A percentile compares a stretch with the other conserved stretches of the same genome.
phyloP scores from a whole-genome alignment of 2,329 filamentous ascomycete genomes.

The Cladosporium phlei region DNA sequence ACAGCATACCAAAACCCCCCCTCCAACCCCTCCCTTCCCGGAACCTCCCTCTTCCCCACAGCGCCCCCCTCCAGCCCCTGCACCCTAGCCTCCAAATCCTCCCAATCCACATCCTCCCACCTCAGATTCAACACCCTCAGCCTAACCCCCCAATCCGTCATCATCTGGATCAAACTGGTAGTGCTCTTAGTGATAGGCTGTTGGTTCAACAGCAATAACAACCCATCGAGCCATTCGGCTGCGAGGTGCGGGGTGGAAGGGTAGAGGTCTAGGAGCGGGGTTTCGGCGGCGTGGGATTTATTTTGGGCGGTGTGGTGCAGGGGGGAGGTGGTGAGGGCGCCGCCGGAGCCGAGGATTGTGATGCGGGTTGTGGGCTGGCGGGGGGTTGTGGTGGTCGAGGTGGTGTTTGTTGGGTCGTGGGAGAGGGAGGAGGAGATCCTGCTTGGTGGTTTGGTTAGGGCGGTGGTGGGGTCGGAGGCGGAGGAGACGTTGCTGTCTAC shows the following conservation, averaged over 20 bases:
- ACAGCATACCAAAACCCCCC: conserved; percentile 89
- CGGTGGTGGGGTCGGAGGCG: conserved; percentile 51
- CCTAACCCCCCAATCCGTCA: conserved; percentile 87
- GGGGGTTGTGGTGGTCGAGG: conserved; percentile 22
- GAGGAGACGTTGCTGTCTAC: conserved; percentile 91
- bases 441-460: conserved; percentile 36
- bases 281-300: conserved; percentile 57
- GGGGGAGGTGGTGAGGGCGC: too few relatives aligned
- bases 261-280: conserved; percentile 74
- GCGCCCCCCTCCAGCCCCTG: conserved; percentile 48
- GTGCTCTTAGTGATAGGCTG: conserved; percentile 96
- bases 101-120: conserved; percentile 67
- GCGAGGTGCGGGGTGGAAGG: conserved; percentile 76
- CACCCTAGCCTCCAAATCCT: conserved; percentile 35
- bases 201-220: conserved; percentile 92
- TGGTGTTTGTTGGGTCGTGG: conserved; percentile 25
- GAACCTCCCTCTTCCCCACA: conserved; percentile 57
- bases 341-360: conserved; percentile 74
- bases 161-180: conserved; percentile 77
- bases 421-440: conserved; percentile 18
- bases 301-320: too few relatives aligned
- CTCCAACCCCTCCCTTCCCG: conserved; percentile 77
- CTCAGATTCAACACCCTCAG: conserved; percentile 87
- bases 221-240: conserved; percentile 92
- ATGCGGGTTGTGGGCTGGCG: conserved; percentile 66